Evolutionary conservation across 1,284 basidiomycete genomes (phyloP), one percentile per base, ranked within the genome.

Genomic region (Cryptococcus hybrid): DNA sequence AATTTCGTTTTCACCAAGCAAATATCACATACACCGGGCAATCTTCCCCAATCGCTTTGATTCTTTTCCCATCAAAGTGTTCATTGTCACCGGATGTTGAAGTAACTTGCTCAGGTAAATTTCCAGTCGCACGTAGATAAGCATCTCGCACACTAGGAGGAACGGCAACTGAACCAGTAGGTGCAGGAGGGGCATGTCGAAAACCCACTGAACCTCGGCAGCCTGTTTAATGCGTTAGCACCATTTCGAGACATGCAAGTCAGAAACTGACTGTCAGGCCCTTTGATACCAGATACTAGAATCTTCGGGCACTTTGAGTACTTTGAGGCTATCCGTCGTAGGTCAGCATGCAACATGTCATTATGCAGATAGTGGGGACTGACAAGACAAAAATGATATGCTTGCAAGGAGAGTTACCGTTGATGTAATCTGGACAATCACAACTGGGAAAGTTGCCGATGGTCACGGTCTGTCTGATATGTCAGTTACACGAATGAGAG

Each of bases 331-430:
- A 46, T 13, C 18, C 39, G 49, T 30, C 47, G 39, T 8, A 47
- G 44, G 34, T 60, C 42, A 60, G 55, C 37, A 24, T 34, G 18
- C 7, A 30, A 7, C 6, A 47, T 13, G 18, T 18, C 18, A 18
- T 18, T 18, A 18, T 18, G 18, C 18, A 18, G 18, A 18, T 18
- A 18, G 18, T 34, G 18, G 2, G 9, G 3, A 59, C 70, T 58
- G 24, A 74, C 72, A 71, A 70, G 42, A 73, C 63, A 51, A 73
- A 74, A 15, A 74, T 65, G 51, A 72, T 67, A 52, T 74, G 72
- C 53, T 74, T 73, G 63, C 72, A 74, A 7, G 70, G 70, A 7
- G 55, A 54, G 50, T 71, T 69, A 7, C 69, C 68, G 45, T 69
- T 74, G 15, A 37, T n/a, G 46, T 53, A 64, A 48, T 74, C 72